Conservation (phyloP, 1,284 basidiomycete species). For the Irpex sp. region DNA sequence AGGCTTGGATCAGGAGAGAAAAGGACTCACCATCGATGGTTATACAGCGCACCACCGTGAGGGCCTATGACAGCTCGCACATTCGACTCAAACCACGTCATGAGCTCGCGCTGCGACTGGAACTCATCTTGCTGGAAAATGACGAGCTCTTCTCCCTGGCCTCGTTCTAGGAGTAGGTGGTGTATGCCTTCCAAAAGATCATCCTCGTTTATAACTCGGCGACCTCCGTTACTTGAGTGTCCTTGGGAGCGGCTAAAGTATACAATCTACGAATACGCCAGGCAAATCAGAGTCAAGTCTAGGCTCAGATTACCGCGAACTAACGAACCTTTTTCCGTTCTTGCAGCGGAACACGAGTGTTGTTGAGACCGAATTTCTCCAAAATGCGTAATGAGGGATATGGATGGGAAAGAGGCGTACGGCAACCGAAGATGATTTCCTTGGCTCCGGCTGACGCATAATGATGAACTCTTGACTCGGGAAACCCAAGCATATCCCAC, state of each 20-base stretch:
- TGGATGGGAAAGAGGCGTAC: slow-evolving; percentile 9
- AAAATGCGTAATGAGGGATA: slow-evolving; percentile 7
- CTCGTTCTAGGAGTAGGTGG: slow-evolving; percentile 6
- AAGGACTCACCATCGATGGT: slow-evolving; percentile 8
- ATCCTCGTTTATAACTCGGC: slow-evolving; percentile 7
- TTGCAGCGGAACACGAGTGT: background rate
- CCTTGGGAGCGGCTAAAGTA: slow-evolving; percentile 12
- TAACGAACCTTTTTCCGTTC: background rate
- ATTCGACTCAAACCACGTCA: slow-evolving; percentile 12
- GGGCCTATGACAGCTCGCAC: slow-evolving; percentile 10
- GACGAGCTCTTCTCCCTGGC: slow-evolving; percentile 11
- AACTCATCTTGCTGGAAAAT: slow-evolving; percentile 8
- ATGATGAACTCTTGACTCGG: background rate
- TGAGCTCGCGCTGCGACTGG: slow-evolving; percentile 6
- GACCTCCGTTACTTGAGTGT: slow-evolving; percentile 3
- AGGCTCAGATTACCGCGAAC: background rate
- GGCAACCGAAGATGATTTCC: slow-evolving; percentile 7
- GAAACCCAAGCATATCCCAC: slow-evolving; percentile 9
- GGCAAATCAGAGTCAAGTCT: background rate
- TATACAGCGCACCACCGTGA: slow-evolving; percentile 11
- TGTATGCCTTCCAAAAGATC: slow-evolving; percentile 2
- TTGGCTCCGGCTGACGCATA: background rate
- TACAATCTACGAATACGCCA: slow-evolving; percentile 1
- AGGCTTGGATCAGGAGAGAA: background rate
- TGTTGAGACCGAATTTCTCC: slow-evolving; percentile 9